Conservation (phyloP, 2,329 filamentous ascomycete species). For the Westerdykella sp. region DNA sequence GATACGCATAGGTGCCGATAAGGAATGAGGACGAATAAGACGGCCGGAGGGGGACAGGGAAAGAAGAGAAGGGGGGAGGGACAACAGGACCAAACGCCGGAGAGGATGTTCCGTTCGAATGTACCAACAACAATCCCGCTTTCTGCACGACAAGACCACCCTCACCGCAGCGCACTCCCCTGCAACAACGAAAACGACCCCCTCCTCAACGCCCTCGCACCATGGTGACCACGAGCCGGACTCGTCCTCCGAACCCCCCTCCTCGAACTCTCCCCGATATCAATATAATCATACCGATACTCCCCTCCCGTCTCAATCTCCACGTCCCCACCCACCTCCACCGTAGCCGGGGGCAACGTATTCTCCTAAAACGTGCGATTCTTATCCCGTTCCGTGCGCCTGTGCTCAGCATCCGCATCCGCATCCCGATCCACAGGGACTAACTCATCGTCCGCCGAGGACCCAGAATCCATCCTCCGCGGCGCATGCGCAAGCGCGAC, state of each 20-base stretch:
- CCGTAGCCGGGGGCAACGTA: conserved; percentile 11
- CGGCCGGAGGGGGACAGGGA: too few relatives aligned
- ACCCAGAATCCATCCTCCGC: neutral
- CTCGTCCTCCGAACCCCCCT: neutral
- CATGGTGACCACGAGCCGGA: too few relatives aligned
- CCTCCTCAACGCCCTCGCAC: too few relatives aligned
- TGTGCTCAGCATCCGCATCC: conserved; percentile 1
- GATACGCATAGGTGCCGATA: too few relatives aligned
- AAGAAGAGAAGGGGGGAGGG: too few relatives aligned
- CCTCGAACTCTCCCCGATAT: conserved; percentile 3
- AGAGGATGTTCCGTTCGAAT: too few relatives aligned
- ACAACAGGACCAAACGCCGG: too few relatives aligned
- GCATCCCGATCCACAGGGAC: conserved; percentile 1
- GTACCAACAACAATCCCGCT: too few relatives aligned
- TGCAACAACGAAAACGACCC: too few relatives aligned
- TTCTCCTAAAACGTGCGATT: conserved; percentile 17
- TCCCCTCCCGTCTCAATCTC: conserved; percentile 1
- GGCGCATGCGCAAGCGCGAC: neutral
- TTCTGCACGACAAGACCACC: too few relatives aligned
- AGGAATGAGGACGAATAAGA: too few relatives aligned
- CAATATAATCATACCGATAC: conserved; percentile 6
- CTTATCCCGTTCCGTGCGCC: conserved; percentile 5
- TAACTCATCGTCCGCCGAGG: conserved; percentile 4
- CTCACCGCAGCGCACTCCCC: too few relatives aligned
- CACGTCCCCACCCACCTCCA: neutral